Conservation (phyloP, 1,284 basidiomycete genomes). For the Pseudozyma sp. region DNA sequence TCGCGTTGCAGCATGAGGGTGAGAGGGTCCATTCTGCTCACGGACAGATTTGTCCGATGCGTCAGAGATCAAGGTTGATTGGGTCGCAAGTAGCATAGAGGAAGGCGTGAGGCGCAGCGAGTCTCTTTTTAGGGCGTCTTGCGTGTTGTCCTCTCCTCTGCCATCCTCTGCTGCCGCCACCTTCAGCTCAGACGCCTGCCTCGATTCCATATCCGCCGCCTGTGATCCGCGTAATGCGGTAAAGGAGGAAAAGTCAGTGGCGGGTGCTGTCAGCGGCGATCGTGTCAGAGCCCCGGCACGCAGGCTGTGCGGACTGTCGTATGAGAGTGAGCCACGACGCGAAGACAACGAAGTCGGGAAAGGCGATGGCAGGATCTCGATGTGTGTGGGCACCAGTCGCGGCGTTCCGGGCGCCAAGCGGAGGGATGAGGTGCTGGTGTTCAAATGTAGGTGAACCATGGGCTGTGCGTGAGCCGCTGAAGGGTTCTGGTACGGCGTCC, state of each 20-base stretch:
- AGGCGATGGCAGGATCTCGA: slow-evolving; percentile 56
- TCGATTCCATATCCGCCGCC: neutral
- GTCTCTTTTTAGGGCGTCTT: slow-evolving; percentile 4
- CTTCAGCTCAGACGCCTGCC: neutral
- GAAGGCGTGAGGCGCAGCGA: slow-evolving; percentile 30
- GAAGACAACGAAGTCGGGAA: slow-evolving; percentile 44
- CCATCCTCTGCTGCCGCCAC: neutral
- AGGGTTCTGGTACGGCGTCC: slow-evolving; percentile 45
- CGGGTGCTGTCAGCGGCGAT: slow-evolving; percentile 25
- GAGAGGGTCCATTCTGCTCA: neutral
- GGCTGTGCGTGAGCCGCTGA: slow-evolving; percentile 10
- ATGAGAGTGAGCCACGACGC: slow-evolving; percentile 38
- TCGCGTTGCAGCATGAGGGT: neutral
- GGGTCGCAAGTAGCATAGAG: slow-evolving; percentile 26
- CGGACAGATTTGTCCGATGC: neutral
- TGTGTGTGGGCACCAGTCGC: slow-evolving; percentile 50
- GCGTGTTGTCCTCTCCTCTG: neutral
- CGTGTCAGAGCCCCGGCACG: slow-evolving; percentile 15
- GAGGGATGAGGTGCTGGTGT: slow-evolving; percentile 38
- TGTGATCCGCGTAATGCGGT: slow-evolving; percentile 15
- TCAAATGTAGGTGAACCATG: slow-evolving; percentile 48
- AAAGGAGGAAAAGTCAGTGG: slow-evolving; percentile 24
- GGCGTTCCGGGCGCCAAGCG: slow-evolving; percentile 52
- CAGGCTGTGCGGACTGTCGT: slow-evolving; percentile 31
- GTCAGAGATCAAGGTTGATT: neutral